Evolutionary conservation across 371 early-diverging fungal genomes (phyloP), one percentile per base, ranked within the genome.

Genomic region (Mucor plumbeus): DNA sequence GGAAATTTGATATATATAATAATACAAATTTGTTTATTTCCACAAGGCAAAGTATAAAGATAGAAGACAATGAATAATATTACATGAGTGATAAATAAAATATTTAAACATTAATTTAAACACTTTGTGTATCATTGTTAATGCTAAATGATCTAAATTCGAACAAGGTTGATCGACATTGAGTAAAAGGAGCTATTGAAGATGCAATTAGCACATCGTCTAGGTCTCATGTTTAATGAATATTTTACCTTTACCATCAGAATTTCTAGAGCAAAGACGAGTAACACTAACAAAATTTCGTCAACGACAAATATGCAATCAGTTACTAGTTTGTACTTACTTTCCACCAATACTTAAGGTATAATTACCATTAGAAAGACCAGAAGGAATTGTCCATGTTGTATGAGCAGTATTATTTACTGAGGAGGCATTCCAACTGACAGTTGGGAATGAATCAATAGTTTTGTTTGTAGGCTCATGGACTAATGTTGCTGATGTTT

Each of bases 311-410:
- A 14, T 5, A 33, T 34, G 33, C 5, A 35, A 17, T 33, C 31
- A 48, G 1, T 11, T 11, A 8, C 9, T 26, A 15, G 1, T 21
- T 19, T 53, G 1, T 44, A 73, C 76, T 73, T 69, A 81, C 79
- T 76, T 73, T 61, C 71, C 82, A 53, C 66, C 63, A 6, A 82
- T 68, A 7, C 56, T 58, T 31, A 82, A 26, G 0, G 56, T 65
- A 38, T 79, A 82, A 10, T 68, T 64, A 1, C 78, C 78, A 59
- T 63, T 65, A 11, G 59, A 14, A 11, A 82, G 59, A 41, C 65
- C 39, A 19, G 26, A 41, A 15, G 82, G 82, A 62, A 82, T 73
- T 1, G 47, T 43, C 82, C 82, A 82, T n/a, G 55, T 31, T 21
- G 41, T 36, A 47, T 72, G 55, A 26, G n/a, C 44, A 31, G 59